Evolutionary conservation across 495 filamentous ascomycete species (phyloP).

Genomic region (Penicillium canariense): DNA sequence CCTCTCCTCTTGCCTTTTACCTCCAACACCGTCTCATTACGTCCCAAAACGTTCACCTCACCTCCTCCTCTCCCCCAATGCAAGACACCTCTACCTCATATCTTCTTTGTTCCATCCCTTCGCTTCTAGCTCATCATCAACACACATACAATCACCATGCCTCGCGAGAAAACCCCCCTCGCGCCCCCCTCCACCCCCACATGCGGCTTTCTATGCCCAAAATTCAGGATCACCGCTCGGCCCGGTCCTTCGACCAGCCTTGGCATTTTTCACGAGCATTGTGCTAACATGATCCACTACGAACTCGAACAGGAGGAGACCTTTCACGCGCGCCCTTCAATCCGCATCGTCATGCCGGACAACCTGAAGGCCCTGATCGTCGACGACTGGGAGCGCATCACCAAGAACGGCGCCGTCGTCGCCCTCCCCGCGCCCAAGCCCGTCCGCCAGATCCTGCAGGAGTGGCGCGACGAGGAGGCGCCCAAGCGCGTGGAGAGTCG

Average conservation of each 20-base stretch:
- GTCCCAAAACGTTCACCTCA: not conserved
- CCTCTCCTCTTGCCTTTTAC: not conserved
- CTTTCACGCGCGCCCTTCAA: conserved; percentile 73
- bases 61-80: not conserved
- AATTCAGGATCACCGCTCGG: not conserved
- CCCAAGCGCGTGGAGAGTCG: conserved; percentile 57
- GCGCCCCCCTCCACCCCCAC: not conserved
- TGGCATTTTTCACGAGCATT: not conserved
- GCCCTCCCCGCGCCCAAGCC: conserved; percentile 73
- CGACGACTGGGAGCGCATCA: conserved; percentile 98
- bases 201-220: not conserved
- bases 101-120: not conserved
- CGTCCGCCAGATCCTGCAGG: conserved; percentile 72
- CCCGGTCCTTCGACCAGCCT: not conserved
- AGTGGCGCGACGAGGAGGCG: conserved; percentile 69
- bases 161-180: not conserved
- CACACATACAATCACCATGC: not conserved
- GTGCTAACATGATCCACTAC: conserved; percentile 2
- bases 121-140: not conserved
- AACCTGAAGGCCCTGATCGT: conserved; percentile 85
- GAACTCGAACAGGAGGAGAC: conserved; percentile 67
- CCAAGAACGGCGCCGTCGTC: conserved; percentile 86
- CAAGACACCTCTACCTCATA: not conserved
- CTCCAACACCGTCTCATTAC: not conserved
- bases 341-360: conserved; percentile 80